phyloP scores from a whole-genome alignment of 768 basidiomycete species.

The Mycena rosella region DNA sequence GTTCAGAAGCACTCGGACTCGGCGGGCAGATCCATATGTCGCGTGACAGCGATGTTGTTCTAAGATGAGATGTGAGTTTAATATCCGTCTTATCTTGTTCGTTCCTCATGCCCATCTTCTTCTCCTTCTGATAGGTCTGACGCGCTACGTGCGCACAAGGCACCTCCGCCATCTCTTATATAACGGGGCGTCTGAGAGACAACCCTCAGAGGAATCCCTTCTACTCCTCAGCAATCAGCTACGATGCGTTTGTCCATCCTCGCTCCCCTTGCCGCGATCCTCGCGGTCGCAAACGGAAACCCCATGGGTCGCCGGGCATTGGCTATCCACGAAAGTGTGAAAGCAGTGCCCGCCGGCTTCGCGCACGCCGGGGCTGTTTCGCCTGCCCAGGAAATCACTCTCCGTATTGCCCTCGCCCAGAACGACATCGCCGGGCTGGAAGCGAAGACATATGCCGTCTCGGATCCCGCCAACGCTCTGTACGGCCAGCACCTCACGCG shows the following conservation, averaged over 20 bases:
- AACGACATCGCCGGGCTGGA: slow-evolving; percentile 39
- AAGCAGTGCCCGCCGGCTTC: neutral
- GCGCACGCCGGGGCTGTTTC: neutral
- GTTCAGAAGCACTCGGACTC: no score
- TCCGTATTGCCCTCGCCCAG: slow-evolving; percentile 42
- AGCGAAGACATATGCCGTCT: slow-evolving; percentile 49
- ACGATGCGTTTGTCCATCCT: slow-evolving; percentile 3
- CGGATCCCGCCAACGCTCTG: slow-evolving; percentile 37
- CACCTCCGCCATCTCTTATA: no score
- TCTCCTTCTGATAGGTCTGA: no score
- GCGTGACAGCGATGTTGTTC: no score
- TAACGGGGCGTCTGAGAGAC: no score
- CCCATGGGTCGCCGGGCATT: slow-evolving; percentile 2
- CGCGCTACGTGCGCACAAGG: no score
- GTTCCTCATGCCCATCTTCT: no score
- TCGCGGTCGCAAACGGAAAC: slow-evolving; percentile 6
- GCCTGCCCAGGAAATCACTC: slow-evolving; percentile 41
- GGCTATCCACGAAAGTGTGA: neutral
- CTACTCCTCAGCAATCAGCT: neutral
- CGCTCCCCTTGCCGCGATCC: neutral
- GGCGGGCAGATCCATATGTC: no score
- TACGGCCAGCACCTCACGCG: slow-evolving; percentile 7
- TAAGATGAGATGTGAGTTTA: no score
- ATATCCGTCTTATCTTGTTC: no score
- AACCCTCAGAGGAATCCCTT: no score